Conservation (phyloP, 2,329 filamentous ascomycete genomes). For the Tolypocladium paradoxum region DNA sequence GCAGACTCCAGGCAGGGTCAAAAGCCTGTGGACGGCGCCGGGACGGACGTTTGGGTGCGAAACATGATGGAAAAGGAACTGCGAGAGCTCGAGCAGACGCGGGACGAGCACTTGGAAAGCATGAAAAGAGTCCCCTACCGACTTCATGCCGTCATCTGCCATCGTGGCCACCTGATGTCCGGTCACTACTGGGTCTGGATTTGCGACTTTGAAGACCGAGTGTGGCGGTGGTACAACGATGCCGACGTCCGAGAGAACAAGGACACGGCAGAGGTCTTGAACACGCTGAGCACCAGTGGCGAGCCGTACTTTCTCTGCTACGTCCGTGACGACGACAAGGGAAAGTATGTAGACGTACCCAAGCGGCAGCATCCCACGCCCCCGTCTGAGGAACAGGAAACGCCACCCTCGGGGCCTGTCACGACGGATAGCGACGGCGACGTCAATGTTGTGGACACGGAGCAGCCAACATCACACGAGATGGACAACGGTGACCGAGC, state of each 20-base stretch:
- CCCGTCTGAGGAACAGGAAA: constrained; percentile 3
- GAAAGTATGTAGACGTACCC: constrained; percentile 38
- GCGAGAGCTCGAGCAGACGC: constrained; percentile 13
- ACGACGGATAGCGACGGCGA: constrained; percentile 14
- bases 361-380: constrained; percentile 20
- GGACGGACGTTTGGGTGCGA: constrained; percentile 17
- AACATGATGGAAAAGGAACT: constrained; percentile 37
- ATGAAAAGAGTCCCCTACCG: constrained; percentile 61
- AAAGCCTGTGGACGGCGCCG: constrained; percentile 9
- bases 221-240: constrained; percentile 96
- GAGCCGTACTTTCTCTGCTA: constrained; percentile 81
- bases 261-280: constrained; percentile 57
- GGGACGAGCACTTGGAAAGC: constrained; percentile 28
- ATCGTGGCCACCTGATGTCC: constrained; percentile 60
- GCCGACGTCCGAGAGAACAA: constrained; percentile 61
- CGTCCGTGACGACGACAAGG: constrained; percentile 56
- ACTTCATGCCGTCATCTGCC: constrained; percentile 87
- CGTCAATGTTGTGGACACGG: constrained; percentile 6
- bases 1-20: constrained; percentile 1
- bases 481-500: neutral
- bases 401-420: neutral
- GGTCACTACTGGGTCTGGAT: constrained; percentile 99
- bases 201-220: constrained; percentile 67
- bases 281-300: constrained; percentile 53
- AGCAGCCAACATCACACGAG: neutral